A percentile compares a stretch with the other conserved stretches of the same genome.
These are phyloP conservation scores for Tetradesmus lagerheimii DNA, from an alignment of 139 green algal species.

Conservation along the genomic window DNA sequence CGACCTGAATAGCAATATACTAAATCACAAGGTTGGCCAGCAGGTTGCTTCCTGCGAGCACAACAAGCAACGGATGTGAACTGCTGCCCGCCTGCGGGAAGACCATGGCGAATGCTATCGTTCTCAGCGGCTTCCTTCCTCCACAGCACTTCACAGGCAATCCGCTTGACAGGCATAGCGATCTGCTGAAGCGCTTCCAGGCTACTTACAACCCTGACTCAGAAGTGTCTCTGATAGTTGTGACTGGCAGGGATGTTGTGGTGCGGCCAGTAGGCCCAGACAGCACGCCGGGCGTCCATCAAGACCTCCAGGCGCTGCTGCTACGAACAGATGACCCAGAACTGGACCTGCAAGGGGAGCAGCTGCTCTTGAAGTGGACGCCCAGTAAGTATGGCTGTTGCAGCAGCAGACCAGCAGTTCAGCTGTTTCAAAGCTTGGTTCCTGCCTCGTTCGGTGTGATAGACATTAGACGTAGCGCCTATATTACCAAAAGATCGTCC, in stretches of 20 bases:
- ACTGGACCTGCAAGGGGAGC: slow-evolving; percentile 61
- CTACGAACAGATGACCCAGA: slow-evolving; percentile 59
- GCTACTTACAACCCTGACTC: slow-evolving; percentile 47
- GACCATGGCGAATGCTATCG: neutral
- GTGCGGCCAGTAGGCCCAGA: slow-evolving; percentile 45
- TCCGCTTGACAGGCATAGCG: slow-evolving; percentile 52
- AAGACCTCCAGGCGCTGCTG: slow-evolving; percentile 67
- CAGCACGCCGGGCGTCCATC: slow-evolving; percentile 19
- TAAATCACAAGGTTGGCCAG: too few species aligned
- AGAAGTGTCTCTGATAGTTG: slow-evolving; percentile 62
- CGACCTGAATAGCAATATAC: too few species aligned
- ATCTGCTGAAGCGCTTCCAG: slow-evolving; percentile 50
- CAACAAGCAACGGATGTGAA: neutral
- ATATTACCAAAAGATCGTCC: neutral
- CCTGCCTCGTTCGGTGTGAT: neutral
- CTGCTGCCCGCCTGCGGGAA: neutral
- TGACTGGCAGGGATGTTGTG: slow-evolving; percentile 60
- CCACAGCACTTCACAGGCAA: slow-evolving; percentile 57
- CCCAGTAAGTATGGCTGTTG: slow-evolving; percentile 39
- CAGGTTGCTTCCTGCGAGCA: neutral
- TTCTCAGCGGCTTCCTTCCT: slow-evolving; percentile 25
- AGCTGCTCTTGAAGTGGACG: slow-evolving; percentile 60
- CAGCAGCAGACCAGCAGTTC: neutral
- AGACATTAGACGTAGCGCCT: neutral
- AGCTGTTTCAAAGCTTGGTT: neutral